Evolutionary conservation across 2,329 filamentous ascomycete species (phyloP).

Genomic region (Claviceps humidiphila): DNA sequence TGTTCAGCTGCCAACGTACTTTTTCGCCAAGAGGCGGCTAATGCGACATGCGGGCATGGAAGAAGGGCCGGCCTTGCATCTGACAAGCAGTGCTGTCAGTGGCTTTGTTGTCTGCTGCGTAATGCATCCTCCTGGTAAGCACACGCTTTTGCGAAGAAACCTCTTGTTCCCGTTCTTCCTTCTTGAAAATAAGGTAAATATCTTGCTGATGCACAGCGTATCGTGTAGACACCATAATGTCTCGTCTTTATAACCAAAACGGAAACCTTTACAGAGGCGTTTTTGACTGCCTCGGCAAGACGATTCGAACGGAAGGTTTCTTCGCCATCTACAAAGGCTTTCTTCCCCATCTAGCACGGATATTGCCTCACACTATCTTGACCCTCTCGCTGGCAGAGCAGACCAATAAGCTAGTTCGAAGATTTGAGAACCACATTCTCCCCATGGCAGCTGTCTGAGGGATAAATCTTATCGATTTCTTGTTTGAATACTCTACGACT

Average conservation of each 20-base stretch:
- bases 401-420: constrained; percentile 83
- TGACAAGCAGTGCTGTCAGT: constrained; percentile 76
- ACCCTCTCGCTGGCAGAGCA: constrained; percentile 91
- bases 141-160: neutral
- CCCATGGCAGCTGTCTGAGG: constrained; percentile 24
- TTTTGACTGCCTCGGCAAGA: constrained; percentile 85
- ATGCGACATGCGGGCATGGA: constrained; percentile 75
- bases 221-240: constrained; percentile 80
- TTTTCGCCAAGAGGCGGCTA: constrained; percentile 84
- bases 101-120: constrained; percentile 95
- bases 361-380: constrained; percentile 88
- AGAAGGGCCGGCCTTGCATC: constrained; percentile 78
- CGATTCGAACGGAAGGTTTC: constrained; percentile 78
- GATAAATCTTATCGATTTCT: neutral
- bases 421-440: constrained; percentile 52
- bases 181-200: neutral
- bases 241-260: constrained; percentile 95
- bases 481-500: neutral
- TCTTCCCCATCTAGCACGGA: constrained; percentile 84
- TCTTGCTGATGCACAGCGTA: constrained; percentile 4
- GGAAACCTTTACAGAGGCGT: constrained; percentile 92
- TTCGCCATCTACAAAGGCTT: constrained; percentile 97
- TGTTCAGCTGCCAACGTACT: constrained; percentile 94
- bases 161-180: too few relatives aligned
- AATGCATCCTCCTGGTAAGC: constrained; percentile 86